phyloP scores from a whole-genome alignment of 2,329 filamentous ascomycete species.

The Neospermospora avenae region DNA sequence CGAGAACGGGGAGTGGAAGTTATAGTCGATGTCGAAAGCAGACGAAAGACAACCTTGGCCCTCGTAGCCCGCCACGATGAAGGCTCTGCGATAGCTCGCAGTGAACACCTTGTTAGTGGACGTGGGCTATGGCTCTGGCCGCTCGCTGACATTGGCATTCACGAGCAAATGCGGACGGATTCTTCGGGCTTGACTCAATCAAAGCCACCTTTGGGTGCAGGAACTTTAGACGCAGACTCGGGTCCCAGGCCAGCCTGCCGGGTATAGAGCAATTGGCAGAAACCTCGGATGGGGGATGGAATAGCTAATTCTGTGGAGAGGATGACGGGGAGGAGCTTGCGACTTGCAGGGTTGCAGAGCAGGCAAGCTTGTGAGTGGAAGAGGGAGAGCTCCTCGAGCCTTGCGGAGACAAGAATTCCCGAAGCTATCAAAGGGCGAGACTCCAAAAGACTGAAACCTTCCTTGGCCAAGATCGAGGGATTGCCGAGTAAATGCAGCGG shows the following conservation, averaged over 20 bases:
- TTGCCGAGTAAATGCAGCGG: conserved; percentile 7
- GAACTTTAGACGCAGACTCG: neutral
- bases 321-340: neutral
- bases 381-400: conserved; percentile 5
- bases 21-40: conserved; percentile 29
- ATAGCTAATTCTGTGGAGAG: neutral
- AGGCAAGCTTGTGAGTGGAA: neutral
- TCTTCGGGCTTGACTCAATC: too few species aligned
- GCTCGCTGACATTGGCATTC: conserved; percentile 27
- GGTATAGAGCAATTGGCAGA: conserved; percentile 8
- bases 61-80: conserved; percentile 33
- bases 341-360: neutral
- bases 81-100: conserved; percentile 32
- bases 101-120: conserved; percentile 16
- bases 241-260: neutral
- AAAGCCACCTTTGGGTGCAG: too few species aligned
- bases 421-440: conserved; percentile 20
- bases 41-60: conserved; percentile 30
- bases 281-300: neutral
- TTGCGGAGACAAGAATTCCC: conserved; percentile 18
- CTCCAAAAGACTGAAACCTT: conserved; percentile 20
- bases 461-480: conserved; percentile 14
- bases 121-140: conserved; percentile 9
- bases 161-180: neutral
- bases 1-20: conserved; percentile 31